Conservation (phyloP, 371 early-diverging fungal genomes). For the Mucor racemosus region DNA sequence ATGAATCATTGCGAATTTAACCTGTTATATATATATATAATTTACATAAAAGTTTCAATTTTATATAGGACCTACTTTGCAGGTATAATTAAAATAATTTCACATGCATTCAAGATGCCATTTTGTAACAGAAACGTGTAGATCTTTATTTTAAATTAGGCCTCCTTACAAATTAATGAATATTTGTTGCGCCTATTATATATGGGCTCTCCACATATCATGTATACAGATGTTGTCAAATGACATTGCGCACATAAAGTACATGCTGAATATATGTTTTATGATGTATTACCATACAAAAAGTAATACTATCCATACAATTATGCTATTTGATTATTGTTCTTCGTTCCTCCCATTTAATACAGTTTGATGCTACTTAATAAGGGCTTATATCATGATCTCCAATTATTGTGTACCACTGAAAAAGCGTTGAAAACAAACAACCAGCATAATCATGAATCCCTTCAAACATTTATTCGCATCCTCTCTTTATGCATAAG, state of each 20-base stretch:
- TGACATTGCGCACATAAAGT: background rate
- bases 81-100: background rate
- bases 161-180: background rate
- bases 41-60: no score
- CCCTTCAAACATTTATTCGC: background rate
- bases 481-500: background rate
- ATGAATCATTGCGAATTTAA: no score
- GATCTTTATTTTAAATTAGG: conserved; percentile 7
- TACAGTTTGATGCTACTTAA: background rate
- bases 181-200: background rate
- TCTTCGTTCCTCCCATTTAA: background rate
- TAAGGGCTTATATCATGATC: background rate
- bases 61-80: background rate
- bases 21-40: no score
- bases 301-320: background rate
- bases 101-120: background rate
- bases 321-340: background rate
- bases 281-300: background rate
- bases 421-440: background rate
- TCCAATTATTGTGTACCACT: background rate
- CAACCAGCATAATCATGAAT: background rate
- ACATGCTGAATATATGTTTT: background rate
- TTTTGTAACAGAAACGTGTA: conserved; percentile 1
- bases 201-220: background rate
- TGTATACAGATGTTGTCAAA: background rate